A percentile compares a stretch with the other conserved stretches of the same genome.
phyloP scores from a whole-genome alignment of 768 basidiomycete genomes.

The Boletus patriciae region DNA sequence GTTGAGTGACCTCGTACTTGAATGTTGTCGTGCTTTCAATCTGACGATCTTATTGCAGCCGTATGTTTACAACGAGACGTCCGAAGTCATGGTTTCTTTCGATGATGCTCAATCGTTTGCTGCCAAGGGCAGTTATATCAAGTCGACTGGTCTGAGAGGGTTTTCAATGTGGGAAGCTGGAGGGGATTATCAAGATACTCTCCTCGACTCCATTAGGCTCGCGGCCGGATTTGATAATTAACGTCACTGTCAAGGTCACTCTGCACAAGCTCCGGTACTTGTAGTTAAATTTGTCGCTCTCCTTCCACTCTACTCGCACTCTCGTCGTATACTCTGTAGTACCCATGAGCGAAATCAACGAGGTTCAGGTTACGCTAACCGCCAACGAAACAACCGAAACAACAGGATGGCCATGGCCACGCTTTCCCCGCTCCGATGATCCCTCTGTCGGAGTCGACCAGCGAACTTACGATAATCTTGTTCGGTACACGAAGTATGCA shows the following conservation, averaged over 20 bases:
- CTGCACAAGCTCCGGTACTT: too few relatives aligned
- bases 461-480: conserved; percentile 42
- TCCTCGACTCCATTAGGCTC: conserved; percentile 55
- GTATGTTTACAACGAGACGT: conserved; percentile 58
- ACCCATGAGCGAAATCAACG: conserved; percentile 7
- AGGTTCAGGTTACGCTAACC: background rate
- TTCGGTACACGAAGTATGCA: conserved; percentile 49
- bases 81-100: conserved; percentile 62
- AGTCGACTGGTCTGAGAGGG: conserved; percentile 51
- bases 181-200: conserved; percentile 59
- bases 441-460: conserved; percentile 34
- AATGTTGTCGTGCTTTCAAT: background rate
- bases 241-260: background rate
- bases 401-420: conserved; percentile 20
- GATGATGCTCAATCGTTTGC: conserved; percentile 60
- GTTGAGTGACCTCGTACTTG: conserved; percentile 39
- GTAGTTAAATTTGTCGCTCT: background rate
- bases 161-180: conserved; percentile 75
- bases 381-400: background rate
- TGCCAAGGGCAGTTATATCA: conserved; percentile 63
- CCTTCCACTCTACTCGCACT: background rate
- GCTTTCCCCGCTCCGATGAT: conserved; percentile 26
- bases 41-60: conserved; percentile 45
- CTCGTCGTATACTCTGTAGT: too few relatives aligned
- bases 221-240: conserved; percentile 5